Conservation (phyloP, 208 protist species). For the Wallacemonas sp. region DNA sequence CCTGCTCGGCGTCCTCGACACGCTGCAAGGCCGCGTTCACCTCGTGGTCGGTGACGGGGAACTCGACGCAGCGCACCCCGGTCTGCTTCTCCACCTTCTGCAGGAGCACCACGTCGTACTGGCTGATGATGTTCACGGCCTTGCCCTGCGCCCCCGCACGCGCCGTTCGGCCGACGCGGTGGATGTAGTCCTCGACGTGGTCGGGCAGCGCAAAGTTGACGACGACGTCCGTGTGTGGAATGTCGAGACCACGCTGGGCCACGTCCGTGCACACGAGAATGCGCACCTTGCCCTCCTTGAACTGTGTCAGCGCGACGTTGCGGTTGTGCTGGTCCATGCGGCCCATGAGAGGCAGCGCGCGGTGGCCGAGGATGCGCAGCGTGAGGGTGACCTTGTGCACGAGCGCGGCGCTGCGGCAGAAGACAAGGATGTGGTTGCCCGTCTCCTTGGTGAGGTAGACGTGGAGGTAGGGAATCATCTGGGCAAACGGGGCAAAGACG, state of each 20-base stretch:
- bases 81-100: constrained; percentile 97
- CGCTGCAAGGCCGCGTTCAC: constrained; percentile 80
- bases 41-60: constrained; percentile 75
- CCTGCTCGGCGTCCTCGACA: constrained; percentile 91
- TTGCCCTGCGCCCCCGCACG: constrained; percentile 93
- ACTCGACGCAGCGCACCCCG: constrained; percentile 92
- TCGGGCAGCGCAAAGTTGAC: constrained; percentile 98
- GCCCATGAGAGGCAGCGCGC: constrained; percentile 91
- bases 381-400: constrained; percentile 91
- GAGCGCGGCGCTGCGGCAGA: constrained; percentile 88
- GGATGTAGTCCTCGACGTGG: constrained; percentile 97
- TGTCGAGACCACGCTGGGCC: constrained; percentile 97
- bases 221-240: constrained; percentile 97
- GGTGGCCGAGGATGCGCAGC: constrained; percentile 89
- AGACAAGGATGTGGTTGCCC: constrained; percentile 91
- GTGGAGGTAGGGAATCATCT: constrained; percentile 91
- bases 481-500: constrained; percentile 96
- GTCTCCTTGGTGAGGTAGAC: constrained; percentile 87
- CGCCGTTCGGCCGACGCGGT: constrained; percentile 96
- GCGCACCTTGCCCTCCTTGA: constrained; percentile 88
- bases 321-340: constrained; percentile 92
- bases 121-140: constrained; percentile 93
- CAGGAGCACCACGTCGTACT: constrained; percentile 99
- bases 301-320: constrained; percentile 88
- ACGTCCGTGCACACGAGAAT: constrained; percentile 94